A percentile compares a stretch with the other conserved stretches of the same genome.
phyloP scores from a whole-genome alignment of 768 basidiomycete species.

The Tulasnella sp. region DNA sequence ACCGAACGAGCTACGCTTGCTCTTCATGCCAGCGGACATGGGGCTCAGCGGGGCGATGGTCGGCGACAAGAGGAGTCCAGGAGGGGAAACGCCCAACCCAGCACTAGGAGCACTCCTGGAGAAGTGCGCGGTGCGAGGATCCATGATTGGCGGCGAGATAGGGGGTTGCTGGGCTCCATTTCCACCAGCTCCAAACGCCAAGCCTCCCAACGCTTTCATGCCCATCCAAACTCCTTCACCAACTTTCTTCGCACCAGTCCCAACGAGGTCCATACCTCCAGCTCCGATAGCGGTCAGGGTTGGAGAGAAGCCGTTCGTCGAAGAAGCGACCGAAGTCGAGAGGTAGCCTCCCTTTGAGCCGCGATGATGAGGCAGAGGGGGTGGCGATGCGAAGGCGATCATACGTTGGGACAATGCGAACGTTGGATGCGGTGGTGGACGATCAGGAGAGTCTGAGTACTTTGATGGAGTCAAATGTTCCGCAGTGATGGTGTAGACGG shows the following conservation, averaged over 20 bases:
- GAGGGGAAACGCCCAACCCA: conserved; percentile 22
- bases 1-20: not conserved
- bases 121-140: conserved; percentile 36
- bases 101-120: conserved; percentile 57
- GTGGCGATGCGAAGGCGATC: conserved; percentile 48
- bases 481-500: conserved; percentile 42
- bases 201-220: conserved; percentile 54
- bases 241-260: conserved; percentile 27
- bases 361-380: conserved; percentile 24
- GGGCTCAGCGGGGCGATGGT: not conserved
- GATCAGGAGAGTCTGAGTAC: conserved; percentile 18
- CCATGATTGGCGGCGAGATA: not conserved
- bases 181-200: conserved; percentile 38
- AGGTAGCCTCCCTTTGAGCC: conserved; percentile 5
- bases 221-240: conserved; percentile 56
- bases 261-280: conserved; percentile 15
- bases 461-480: conserved; percentile 30
- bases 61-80: conserved; percentile 2
- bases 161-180: not conserved
- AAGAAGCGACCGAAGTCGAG: conserved; percentile 3
- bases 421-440: conserved; percentile 38
- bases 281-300: conserved; percentile 13
- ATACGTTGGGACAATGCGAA: conserved; percentile 57
- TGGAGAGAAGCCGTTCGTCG: conserved; percentile 19
- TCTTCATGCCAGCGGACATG: not conserved